Evolutionary conservation across 371 early-diverging fungal genomes (phyloP), one percentile per base, ranked within the genome.

Genomic region (Mortierella polycephala): DNA sequence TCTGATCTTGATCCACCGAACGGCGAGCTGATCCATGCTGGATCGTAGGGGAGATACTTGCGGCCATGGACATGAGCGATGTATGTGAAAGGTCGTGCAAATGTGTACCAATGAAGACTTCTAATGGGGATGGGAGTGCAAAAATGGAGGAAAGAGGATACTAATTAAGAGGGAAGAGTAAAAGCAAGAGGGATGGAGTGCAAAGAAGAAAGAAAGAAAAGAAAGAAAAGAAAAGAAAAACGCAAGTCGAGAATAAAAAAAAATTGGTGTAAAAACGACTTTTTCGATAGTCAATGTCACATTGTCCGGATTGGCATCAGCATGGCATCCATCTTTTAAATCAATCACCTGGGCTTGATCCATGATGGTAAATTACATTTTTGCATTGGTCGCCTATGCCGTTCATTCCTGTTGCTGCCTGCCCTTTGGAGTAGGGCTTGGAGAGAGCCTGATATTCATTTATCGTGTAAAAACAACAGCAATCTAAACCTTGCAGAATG

Each of bases 1-100:
- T 30, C 16, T 8, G 42, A 11, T 53, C 53, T 46, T 54, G 68
- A 16, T n/a, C 47, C 12, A 11, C 47, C 3, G n/a, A n/a, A 12
- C 37, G 57, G 23, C 14, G 57, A 39, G 57, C 14, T 5, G 62
- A 47, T 58, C 63, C 69, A 37, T 56, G 56, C 50, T 61, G 62
- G 53, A 63, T 69, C 46, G 63, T 47, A 10, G 72, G 62, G 16
- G 72, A 62, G 46, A 66, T 58, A 44, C 62, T 69, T 47, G 69
- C 62, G 9, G 65, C 72, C 71, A 60, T 71, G 23, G 51, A 37
- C 13, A n/a, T n/a, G 61, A 51, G 30, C 42, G 13, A 41, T 45
- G 16, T 39, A 13, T 16, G 40, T 12, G 44, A 44, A 59, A 8
- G 21, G 30, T 7, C 0, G 55, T 53, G 54, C n/a, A 7, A 11